These are phyloP conservation scores for Metschnikowia vanudenii DNA, from an alignment of 805 yeast genomes.

Conservation along the genomic window DNA sequence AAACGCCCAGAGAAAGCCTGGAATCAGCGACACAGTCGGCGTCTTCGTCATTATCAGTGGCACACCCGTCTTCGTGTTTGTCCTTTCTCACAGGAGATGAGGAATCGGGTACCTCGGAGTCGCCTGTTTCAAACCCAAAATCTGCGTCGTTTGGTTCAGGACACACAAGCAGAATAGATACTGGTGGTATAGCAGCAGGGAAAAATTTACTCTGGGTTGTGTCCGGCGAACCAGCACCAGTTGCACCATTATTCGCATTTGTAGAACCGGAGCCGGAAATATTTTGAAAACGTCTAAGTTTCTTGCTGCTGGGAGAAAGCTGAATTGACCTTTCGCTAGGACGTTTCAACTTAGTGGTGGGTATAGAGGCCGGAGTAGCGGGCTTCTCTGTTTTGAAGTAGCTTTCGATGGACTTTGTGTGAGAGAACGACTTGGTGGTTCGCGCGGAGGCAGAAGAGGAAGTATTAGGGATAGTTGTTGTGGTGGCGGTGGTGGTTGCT, in stretches of 20 bases:
- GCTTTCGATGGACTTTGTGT: conserved; percentile 14
- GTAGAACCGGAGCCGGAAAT: neutral
- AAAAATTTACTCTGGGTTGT: conserved; percentile 20
- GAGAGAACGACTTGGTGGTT: conserved; percentile 11
- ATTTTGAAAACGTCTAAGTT: conserved; percentile 13
- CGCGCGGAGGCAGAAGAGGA: neutral
- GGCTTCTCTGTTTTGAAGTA: conserved; percentile 12
- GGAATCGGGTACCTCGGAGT: conserved; percentile 32
- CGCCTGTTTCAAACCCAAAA: conserved; percentile 23
- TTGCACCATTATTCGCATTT: too few species aligned
- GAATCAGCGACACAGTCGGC: conserved; percentile 7
- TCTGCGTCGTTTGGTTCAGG: conserved; percentile 11
- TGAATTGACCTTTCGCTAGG: conserved; percentile 5
- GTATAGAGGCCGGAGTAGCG: neutral
- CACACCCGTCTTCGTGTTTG: conserved; percentile 9
- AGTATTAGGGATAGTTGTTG: neutral
- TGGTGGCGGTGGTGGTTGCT: neutral
- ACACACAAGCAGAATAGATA: conserved; percentile 2
- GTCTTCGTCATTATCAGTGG: conserved; percentile 21
- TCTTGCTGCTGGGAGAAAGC: conserved; percentile 22
- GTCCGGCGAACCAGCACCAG: neutral
- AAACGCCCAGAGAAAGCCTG: neutral
- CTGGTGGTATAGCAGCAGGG: neutral
- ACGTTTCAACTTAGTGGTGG: conserved; percentile 8
- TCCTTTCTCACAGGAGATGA: conserved; percentile 26